Conservation (phyloP, 805 yeast genomes). For the Cyberlindnera lachancei region DNA sequence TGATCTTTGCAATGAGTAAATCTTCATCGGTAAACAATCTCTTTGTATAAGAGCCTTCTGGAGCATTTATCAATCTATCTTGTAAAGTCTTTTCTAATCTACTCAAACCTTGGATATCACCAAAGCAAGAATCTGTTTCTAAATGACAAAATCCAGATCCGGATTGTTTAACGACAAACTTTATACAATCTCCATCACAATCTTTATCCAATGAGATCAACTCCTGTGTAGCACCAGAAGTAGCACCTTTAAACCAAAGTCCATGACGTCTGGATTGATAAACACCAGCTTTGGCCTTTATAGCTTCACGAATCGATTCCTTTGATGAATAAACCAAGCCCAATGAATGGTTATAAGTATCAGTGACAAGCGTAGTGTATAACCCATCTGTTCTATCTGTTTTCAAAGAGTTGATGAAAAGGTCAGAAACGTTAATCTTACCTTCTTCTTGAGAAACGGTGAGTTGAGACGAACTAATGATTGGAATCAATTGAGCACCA, state of each 20-base stretch:
- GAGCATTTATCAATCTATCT: constrained; percentile 61
- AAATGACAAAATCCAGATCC: constrained; percentile 94
- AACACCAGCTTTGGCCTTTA: constrained; percentile 77
- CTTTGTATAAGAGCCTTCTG: constrained; percentile 91
- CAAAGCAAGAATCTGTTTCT: constrained; percentile 76
- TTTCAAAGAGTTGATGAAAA: constrained; percentile 44
- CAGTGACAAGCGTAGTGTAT: constrained; percentile 77
- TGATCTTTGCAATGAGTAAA: constrained; percentile 76
- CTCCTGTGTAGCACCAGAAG: constrained; percentile 92
- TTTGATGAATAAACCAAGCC: constrained; percentile 89
- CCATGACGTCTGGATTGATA: constrained; percentile 91
- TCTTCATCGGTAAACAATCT: constrained; percentile 74
- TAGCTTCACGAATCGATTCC: constrained; percentile 76
- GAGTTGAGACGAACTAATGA: constrained; percentile 15
- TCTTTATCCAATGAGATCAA: constrained; percentile 63
- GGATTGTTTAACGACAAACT: constrained; percentile 76
- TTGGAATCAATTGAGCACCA: constrained; percentile 18
- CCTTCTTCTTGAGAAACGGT: constrained; percentile 12
- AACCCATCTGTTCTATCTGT: constrained; percentile 87
- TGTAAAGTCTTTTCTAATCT: constrained; percentile 60
- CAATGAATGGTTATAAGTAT: constrained; percentile 57
- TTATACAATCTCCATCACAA: constrained; percentile 89
- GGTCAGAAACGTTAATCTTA: constrained; percentile 30
- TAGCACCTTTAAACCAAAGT: constrained; percentile 92
- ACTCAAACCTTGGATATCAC: constrained; percentile 56